These are phyloP conservation scores for Phytophthora constricta DNA, from an alignment of 352 stramenopile species.

Conservation along the genomic window DNA sequence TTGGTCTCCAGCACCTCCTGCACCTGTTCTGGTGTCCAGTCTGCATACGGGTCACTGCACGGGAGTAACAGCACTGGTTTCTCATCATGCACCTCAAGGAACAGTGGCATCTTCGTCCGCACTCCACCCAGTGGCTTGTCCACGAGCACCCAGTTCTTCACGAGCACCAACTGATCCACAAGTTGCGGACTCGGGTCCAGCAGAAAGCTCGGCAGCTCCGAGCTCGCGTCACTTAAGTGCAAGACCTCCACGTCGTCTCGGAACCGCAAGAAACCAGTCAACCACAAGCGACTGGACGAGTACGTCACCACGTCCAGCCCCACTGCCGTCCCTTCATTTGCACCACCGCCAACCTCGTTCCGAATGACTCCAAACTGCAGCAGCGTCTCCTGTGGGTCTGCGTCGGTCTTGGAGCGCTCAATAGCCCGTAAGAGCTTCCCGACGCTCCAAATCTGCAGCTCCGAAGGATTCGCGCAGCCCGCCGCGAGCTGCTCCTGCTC, in stretches of 20 bases:
- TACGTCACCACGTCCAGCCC: constrained; percentile 32
- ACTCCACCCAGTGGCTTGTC: constrained; percentile 24
- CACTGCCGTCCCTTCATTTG: constrained; percentile 2
- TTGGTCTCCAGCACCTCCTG: constrained; percentile 33
- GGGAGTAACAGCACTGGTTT: constrained; percentile 11
- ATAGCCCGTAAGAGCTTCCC: constrained; percentile 38
- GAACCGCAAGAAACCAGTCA: constrained; percentile 60
- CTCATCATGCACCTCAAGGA: constrained; percentile 54
- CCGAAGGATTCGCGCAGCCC: background rate
- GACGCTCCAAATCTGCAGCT: constrained; percentile 32
- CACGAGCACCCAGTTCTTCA: constrained; percentile 69
- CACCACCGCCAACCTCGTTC: constrained; percentile 10
- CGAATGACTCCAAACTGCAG: constrained; percentile 19
- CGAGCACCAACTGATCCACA: constrained; percentile 58
- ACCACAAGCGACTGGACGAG: constrained; percentile 43
- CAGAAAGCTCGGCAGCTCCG: constrained; percentile 41
- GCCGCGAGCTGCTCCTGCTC: constrained; percentile 14
- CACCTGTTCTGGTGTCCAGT: constrained; percentile 28
- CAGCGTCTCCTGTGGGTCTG: constrained; percentile 12
- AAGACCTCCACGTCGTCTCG: constrained; percentile 29
- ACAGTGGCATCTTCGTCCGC: constrained; percentile 14
- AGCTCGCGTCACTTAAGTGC: constrained; percentile 46
- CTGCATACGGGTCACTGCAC: constrained; percentile 1
- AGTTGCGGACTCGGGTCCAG: constrained; percentile 41
- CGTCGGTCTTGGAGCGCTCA: constrained; percentile 7